Base-by-base conservation (phyloP, 2,329 filamentous ascomycete species). In the Penicillium polonicum region DNA sequence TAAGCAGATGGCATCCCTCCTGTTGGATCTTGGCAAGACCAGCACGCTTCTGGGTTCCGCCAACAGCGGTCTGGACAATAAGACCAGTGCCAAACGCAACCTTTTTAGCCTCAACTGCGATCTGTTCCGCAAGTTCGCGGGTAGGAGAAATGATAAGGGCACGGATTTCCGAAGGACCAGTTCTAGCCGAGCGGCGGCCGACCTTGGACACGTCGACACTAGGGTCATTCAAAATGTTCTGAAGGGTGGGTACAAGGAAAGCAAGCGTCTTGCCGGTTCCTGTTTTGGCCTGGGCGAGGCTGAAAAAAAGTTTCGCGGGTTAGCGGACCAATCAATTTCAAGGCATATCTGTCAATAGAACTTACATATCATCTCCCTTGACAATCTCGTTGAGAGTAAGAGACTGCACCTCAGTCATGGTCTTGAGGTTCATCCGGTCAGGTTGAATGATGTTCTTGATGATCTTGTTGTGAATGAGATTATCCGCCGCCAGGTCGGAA, bases 251-350 rank as follows among this genome's bases (percentile, higher is more conserved):
- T 7, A 97, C 78, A 25, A 99, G 82, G 80, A 97, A 99, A 36
- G 91, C 94, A 57, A 97, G 79, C 0, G 94, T 99, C 79, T 99
- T 99, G 72, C 94, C 94, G 4, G 94, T 97, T 72, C 94, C 94
- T 9, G 94, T 99, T 78, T 91, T 96, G 59, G 94, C 94, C 79
- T 97, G 94, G 46, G 93, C 94, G 65, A 97, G 83, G 67, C 89
- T 91, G 69, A 60, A 54, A 49, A 50, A 38, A 60, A 44, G 36
- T 51, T 50, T 13, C 48, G 46, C 56, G 54, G 35, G 43, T 68
- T 52, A 69, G 63, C 48, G 44, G 41, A 21, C n/a, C n/a, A n/a
- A 23, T 31, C 12, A 12, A 50, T 48, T 2, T n/a, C 35, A n/a
- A 21, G n/a, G 7, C 12, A 46, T 41, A 12, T 23, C 38, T 13